Percentiles rank a stretch among this genome's conserved stretches.
Conservation (phyloP, 495 filamentous ascomycete species). For the Annulohypoxylon bovei region DNA sequence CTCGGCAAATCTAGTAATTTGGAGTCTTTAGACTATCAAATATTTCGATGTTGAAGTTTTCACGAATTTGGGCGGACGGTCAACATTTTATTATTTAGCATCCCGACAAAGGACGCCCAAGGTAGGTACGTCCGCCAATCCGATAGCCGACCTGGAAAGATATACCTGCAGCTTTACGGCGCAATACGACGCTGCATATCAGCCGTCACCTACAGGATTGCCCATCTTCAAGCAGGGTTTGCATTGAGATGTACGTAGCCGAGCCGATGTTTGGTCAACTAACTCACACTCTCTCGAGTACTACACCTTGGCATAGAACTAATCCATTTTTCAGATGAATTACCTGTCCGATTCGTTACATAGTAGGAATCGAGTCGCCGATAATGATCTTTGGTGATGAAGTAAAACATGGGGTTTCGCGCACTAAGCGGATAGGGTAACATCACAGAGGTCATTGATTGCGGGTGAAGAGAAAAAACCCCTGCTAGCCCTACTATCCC, state of each 20-base stretch:
- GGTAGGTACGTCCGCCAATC: background rate
- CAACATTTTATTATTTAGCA: constrained; percentile 24
- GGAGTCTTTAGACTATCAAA: background rate
- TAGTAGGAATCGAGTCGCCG: background rate
- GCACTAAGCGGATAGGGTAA: background rate
- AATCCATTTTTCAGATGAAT: background rate
- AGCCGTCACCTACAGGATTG: constrained; percentile 11
- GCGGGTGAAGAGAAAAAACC: constrained; percentile 27
- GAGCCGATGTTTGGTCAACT: background rate
- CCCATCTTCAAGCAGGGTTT: background rate
- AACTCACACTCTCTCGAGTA: background rate
- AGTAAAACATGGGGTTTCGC: constrained; percentile 6
- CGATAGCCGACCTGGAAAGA: constrained; percentile 11
- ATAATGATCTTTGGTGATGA: constrained; percentile 3
- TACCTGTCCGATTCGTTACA: background rate
- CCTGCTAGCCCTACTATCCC: constrained; percentile 29
- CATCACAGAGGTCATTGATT: constrained; percentile 11
- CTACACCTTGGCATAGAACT: background rate
- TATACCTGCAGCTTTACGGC: constrained; percentile 21
- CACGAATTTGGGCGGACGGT: background rate
- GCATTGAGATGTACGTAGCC: background rate
- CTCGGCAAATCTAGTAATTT: background rate
- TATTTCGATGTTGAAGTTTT: background rate
- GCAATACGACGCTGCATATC: constrained; percentile 37
- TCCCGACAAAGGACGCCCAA: background rate